These are phyloP conservation scores for Suillus clintonianus DNA, from an alignment of 768 basidiomycete genomes.

Conservation along the genomic window DNA sequence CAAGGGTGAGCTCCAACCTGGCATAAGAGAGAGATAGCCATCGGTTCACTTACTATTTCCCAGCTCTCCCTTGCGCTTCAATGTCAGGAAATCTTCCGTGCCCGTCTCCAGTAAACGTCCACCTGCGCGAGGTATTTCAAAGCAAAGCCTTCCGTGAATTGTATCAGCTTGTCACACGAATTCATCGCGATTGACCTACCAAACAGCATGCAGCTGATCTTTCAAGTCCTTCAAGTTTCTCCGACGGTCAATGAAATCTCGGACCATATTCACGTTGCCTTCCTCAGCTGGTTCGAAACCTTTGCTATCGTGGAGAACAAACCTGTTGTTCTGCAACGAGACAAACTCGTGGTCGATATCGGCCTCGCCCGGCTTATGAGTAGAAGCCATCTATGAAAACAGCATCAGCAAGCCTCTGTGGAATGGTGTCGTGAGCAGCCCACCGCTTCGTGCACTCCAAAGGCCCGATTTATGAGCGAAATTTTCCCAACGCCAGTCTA, in stretches of 20 bases:
- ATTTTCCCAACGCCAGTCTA: slow-evolving; percentile 16
- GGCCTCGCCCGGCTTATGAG: slow-evolving; percentile 5
- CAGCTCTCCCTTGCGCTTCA: neutral
- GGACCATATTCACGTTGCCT: slow-evolving; percentile 8
- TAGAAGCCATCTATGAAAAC: too few relatives aligned
- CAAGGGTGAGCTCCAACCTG: slow-evolving; percentile 7
- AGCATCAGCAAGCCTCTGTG: too few relatives aligned
- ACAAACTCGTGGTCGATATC: slow-evolving; percentile 10
- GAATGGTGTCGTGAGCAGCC: neutral
- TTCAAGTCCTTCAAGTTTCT: neutral
- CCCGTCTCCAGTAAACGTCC: neutral
- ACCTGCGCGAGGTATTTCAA: neutral
- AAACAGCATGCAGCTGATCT: slow-evolving; percentile 14
- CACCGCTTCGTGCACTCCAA: neutral
- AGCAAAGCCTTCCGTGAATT: neutral
- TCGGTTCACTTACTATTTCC: slow-evolving; percentile 6
- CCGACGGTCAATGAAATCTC: slow-evolving; percentile 10
- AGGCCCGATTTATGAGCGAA: neutral
- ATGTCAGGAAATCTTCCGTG: neutral
- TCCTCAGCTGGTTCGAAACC: slow-evolving; percentile 15
- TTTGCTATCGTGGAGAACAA: slow-evolving; percentile 16
- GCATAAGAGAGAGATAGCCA: neutral
- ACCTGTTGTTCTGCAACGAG: slow-evolving; percentile 5
- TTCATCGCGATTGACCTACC: slow-evolving; percentile 1
- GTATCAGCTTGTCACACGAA: neutral